These are phyloP conservation scores for Claviceps sp. DNA, from an alignment of 2,329 filamentous ascomycete genomes.

Conservation along the genomic window DNA sequence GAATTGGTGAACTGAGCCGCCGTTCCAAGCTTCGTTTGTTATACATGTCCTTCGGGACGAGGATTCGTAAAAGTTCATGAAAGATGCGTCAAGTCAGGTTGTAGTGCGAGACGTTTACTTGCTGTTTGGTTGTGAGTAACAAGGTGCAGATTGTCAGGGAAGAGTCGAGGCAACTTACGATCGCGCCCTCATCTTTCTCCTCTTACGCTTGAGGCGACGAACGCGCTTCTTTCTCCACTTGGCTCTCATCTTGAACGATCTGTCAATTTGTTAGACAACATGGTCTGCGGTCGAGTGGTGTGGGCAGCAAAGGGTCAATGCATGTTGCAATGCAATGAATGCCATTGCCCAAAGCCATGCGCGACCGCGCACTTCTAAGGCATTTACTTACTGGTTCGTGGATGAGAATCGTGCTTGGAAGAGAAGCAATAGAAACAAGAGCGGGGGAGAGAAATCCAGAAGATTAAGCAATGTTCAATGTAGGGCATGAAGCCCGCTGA, in stretches of 20 bases:
- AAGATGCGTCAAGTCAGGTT: slow-evolving; percentile 40
- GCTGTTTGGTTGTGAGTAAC: slow-evolving; percentile 30
- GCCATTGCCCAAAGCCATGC: not conserved
- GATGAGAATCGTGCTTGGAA: slow-evolving; percentile 34
- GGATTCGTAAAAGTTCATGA: slow-evolving; percentile 23
- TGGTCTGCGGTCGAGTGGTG: no score
- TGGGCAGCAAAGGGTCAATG: not conserved
- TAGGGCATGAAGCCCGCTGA: slow-evolving; percentile 25
- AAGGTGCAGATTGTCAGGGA: not conserved
- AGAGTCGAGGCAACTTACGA: slow-evolving; percentile 52
- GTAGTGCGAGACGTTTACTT: slow-evolving; percentile 54
- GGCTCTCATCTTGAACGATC: slow-evolving; percentile 61
- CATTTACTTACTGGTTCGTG: slow-evolving; percentile 25
- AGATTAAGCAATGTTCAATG: slow-evolving; percentile 17
- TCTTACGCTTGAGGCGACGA: slow-evolving; percentile 98
- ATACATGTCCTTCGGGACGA: slow-evolving; percentile 16
- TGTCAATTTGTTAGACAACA: not conserved
- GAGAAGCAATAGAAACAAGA: slow-evolving; percentile 20
- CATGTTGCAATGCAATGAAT: not conserved
- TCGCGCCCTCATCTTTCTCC: slow-evolving; percentile 98
- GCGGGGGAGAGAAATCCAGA: slow-evolving; percentile 17
- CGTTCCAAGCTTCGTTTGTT: slow-evolving; percentile 11
- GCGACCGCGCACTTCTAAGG: not conserved
- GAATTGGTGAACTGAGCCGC: slow-evolving; percentile 5
- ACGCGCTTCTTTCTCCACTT: slow-evolving; percentile 99